Base-by-base conservation (phyloP, 176 grass and related monocot species). In the Leersia perrieri region DNA sequence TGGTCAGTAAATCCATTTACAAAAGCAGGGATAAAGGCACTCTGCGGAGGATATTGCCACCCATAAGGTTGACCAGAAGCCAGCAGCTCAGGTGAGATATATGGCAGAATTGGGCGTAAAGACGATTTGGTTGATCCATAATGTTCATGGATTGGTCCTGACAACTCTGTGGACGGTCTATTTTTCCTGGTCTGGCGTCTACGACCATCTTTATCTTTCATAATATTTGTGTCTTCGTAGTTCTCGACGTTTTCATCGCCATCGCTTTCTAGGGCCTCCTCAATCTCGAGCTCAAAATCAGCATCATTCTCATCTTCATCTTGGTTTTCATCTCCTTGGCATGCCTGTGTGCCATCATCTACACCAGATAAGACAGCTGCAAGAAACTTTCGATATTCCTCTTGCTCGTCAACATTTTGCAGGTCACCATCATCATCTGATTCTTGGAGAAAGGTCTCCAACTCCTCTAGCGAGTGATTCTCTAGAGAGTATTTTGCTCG, bases 281-380 rank as follows among this genome's bases (percentile, higher is more conserved):
- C 95, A 69, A 97, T 90, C 83, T 97, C 95, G 3, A 94, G 85
- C 38, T 92, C 92, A 77, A 97, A 97, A 63, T 97, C 95, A 33
- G 85, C 95, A 87, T 94, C 95, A 87, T 94, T 94, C 74, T 97
- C 95, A 79, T 97, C 95, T 82, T 97, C 95, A 85, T 97, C 95
- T 60, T 90, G 86, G 51, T 79, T 89, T 84, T 93, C 88, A 25
- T 86, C 85, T 58, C 83, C 85, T 22, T 90, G 88, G 75, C 82
- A 84, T 34, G 69, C 40, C 35, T 89, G 84, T 80, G 66, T 38
- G 60, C 70, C 84, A 93, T 75, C 35, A 18, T 51, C 73, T 86
- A 69, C 80, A 74, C 78, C 92, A 68, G 87, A 85, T 26, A 98
- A 80, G 70, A 98, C 92, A 83, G 90, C 87, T 49, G 92, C 87